Percentiles rank a stretch among this genome's conserved stretches.
Conservation (phyloP, 2,329 filamentous ascomycete genomes). For the Aspergillus pseudotamarii region DNA sequence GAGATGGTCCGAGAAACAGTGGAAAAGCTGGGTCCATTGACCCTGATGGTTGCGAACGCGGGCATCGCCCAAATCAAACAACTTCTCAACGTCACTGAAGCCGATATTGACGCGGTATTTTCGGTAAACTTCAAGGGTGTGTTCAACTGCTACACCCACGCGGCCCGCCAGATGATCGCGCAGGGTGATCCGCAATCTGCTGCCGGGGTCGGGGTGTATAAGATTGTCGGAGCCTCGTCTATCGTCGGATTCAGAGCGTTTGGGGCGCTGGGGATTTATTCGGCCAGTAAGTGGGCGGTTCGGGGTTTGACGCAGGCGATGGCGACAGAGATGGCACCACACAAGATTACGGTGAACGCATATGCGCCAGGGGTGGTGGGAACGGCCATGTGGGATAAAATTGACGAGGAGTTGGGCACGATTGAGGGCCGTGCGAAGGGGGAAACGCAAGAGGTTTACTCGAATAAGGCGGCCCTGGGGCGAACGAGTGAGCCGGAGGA, state of each 20-base stretch:
- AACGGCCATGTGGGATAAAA: slow-evolving; percentile 69
- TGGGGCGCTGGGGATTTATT: slow-evolving; percentile 63
- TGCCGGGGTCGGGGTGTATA: slow-evolving; percentile 36
- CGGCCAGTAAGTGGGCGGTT: slow-evolving; percentile 67
- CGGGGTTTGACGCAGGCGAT: slow-evolving; percentile 67
- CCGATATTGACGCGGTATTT: slow-evolving; percentile 63
- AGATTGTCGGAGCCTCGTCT: slow-evolving; percentile 56
- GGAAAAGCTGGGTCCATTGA: slow-evolving; percentile 54
- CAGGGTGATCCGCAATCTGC: slow-evolving; percentile 52
- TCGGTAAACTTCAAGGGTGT: slow-evolving; percentile 67
- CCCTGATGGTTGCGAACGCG: slow-evolving; percentile 62
- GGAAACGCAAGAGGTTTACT: slow-evolving; percentile 59
- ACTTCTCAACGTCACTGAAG: slow-evolving; percentile 59
- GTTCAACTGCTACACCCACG: slow-evolving; percentile 66
- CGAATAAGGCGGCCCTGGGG: slow-evolving; percentile 58
- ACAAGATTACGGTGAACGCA: slow-evolving; percentile 68
- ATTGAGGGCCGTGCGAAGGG: slow-evolving; percentile 55
- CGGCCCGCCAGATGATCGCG: slow-evolving; percentile 66
- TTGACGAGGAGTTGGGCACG: slow-evolving; percentile 63
- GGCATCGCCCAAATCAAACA: slow-evolving; percentile 62
- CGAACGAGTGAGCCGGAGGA: slow-evolving; percentile 64
- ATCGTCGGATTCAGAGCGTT: slow-evolving; percentile 66
- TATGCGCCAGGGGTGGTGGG: slow-evolving; percentile 71
- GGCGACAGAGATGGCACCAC: slow-evolving; percentile 65
- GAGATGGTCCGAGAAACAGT: slow-evolving; percentile 57